Evolutionary conservation across 139 green algal species (phyloP).

Genomic region (Chlamydomonas asymmetrica): DNA sequence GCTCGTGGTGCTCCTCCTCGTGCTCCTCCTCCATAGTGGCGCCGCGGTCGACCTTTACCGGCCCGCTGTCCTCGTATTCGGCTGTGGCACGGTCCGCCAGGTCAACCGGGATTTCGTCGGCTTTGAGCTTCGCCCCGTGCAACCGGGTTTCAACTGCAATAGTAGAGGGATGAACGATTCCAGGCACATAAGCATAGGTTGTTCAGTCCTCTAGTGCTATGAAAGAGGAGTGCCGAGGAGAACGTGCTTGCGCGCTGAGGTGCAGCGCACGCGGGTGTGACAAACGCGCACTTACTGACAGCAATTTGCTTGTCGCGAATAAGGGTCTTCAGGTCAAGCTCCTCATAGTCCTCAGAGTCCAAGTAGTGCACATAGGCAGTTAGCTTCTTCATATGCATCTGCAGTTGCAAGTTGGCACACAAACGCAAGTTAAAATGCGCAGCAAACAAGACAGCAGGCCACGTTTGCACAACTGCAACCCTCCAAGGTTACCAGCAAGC

Average conservation of each 20-base stretch:
- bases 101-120: conserved; percentile 42
- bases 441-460: not conserved
- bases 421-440: not conserved
- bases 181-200: too few species aligned
- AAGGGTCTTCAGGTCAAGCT: conserved; percentile 45
- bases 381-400: conserved; percentile 10
- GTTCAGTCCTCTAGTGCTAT: too few species aligned
- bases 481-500: not conserved
- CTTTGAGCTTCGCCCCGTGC: conserved; percentile 12
- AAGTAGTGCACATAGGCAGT: conserved; percentile 50
- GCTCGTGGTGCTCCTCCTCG: not conserved
- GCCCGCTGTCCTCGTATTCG: conserved; percentile 21
- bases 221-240: too few species aligned
- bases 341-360: conserved; percentile 54
- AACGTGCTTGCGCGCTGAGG: too few species aligned
- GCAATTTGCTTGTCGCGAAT: conserved; percentile 50
- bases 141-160: conserved; percentile 33
- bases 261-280: too few species aligned
- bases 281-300: conserved; percentile 44
- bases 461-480: not conserved
- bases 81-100: conserved; percentile 16
- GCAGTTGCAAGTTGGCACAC: not conserved
- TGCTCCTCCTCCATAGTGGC: too few species aligned
- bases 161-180: not conserved
- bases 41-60: not conserved